Evolutionary conservation across 1,284 basidiomycete species (phyloP).

Genomic region (Lignosus rhinocerotis): DNA sequence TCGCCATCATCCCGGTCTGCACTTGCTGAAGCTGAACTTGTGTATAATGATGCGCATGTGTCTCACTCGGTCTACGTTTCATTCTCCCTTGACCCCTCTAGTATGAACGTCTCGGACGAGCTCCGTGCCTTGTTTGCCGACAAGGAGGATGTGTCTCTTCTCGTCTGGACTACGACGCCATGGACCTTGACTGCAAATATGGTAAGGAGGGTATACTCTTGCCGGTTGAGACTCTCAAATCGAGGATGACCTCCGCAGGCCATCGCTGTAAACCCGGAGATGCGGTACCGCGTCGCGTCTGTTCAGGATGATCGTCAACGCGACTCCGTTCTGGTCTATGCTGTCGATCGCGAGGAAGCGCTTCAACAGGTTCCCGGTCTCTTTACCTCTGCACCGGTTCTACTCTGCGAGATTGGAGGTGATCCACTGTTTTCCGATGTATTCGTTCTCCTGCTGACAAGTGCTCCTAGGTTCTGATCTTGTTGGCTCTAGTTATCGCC

Average conservation of each 20-base stretch:
- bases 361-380: slow-evolving; percentile 15
- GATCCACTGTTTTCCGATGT: background rate
- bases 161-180: slow-evolving; percentile 99
- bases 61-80: slow-evolving; percentile 88
- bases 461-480: slow-evolving; percentile 57
- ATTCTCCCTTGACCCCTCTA: slow-evolving; percentile 57
- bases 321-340: slow-evolving; percentile 52
- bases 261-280: slow-evolving; percentile 78
- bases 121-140: slow-evolving; percentile 25
- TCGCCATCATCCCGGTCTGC: slow-evolving; percentile 95
- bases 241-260: slow-evolving; percentile 50
- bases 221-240: background rate
- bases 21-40: slow-evolving; percentile 93
- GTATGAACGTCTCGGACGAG: slow-evolving; percentile 24
- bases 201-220: slow-evolving; percentile 48
- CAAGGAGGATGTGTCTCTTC: slow-evolving; percentile 47
- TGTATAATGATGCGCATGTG: slow-evolving; percentile 87
- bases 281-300: slow-evolving; percentile 71
- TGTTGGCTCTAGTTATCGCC: slow-evolving; percentile 63
- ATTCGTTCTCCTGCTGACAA: background rate
- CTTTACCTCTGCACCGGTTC: background rate
- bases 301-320: slow-evolving; percentile 36
- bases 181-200: slow-evolving; percentile 98
- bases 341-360: slow-evolving; percentile 52
- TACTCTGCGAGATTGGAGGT: slow-evolving; percentile 54